phyloP scores from a whole-genome alignment of 2,329 filamentous ascomycete species.

The Amauroascus niger region DNA sequence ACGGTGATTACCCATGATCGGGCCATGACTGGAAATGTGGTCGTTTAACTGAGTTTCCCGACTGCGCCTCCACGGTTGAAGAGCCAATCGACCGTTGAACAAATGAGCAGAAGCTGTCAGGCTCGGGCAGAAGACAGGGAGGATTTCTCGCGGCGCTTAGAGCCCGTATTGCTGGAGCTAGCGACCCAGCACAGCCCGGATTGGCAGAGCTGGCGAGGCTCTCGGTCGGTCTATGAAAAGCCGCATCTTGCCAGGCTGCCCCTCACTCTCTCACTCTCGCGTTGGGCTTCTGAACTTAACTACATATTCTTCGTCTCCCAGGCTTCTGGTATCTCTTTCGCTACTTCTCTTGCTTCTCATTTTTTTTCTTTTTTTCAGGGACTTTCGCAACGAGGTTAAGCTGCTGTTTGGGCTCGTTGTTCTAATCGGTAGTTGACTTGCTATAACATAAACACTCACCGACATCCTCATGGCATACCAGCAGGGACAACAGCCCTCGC shows the following conservation, averaged over 20 bases:
- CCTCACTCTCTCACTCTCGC: not conserved
- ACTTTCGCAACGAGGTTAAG: too few relatives aligned
- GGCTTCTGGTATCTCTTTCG: too few relatives aligned
- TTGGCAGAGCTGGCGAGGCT: not conserved
- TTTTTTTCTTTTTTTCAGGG: too few relatives aligned
- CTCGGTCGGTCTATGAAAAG: not conserved
- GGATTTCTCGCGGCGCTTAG: not conserved
- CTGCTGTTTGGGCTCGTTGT: too few relatives aligned
- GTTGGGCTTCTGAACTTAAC: not conserved
- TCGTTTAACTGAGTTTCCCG: not conserved
- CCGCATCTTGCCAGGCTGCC: slow-evolving; percentile 1
- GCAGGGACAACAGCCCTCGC: slow-evolving; percentile 5
- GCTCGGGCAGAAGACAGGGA: not conserved
- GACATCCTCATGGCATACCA: slow-evolving; percentile 8
- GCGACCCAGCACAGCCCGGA: not conserved
- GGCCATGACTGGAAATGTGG: too few relatives aligned
- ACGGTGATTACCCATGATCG: too few relatives aligned
- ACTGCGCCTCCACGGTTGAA: not conserved
- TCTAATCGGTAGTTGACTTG: not conserved
- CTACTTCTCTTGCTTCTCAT: too few relatives aligned
- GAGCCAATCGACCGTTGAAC: not conserved
- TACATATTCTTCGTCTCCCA: not conserved
- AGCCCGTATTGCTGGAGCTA: not conserved
- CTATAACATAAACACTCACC: not conserved
- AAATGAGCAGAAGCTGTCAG: not conserved